A percentile compares a stretch with the other conserved stretches of the same genome.
Evolutionary conservation across 2,329 filamentous ascomycete genomes (phyloP).

Genomic region (Colletotrichum chrysophilum): DNA sequence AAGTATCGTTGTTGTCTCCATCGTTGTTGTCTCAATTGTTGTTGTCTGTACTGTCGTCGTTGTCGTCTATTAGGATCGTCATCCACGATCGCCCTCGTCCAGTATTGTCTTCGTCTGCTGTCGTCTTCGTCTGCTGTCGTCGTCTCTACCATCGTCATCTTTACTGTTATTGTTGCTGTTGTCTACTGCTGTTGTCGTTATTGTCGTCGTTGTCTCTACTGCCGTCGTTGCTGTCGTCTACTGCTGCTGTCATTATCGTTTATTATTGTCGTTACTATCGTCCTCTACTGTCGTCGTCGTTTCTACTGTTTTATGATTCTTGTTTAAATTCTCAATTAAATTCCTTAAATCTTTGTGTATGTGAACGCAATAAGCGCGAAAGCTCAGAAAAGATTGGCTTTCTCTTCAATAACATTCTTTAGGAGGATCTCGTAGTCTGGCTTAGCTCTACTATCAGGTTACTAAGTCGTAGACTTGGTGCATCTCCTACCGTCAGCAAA

Average conservation of each 20-base stretch:
- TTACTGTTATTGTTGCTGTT: neutral
- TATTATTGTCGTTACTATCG: neutral
- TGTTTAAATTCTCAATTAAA: neutral
- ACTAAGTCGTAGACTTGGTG: neutral
- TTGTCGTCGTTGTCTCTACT: too few species aligned
- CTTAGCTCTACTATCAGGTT: neutral
- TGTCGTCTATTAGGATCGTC: neutral
- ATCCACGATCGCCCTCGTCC: neutral
- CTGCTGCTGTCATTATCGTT: neutral
- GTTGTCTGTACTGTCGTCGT: too few species aligned
- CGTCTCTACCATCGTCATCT: neutral
- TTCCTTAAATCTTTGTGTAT: too few species aligned
- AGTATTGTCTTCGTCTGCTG: fast-evolving
- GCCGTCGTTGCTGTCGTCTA: neutral
- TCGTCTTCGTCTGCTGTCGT: fast-evolving
- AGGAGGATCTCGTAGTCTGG: neutral
- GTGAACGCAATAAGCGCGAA: too few species aligned
- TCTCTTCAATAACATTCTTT: neutral
- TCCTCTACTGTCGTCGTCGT: neutral
- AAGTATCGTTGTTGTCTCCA: too few species aligned
- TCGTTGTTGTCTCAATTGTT: too few species aligned
- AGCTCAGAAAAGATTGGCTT: neutral
- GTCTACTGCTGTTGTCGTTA: too few species aligned
- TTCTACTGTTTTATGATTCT: neutral
- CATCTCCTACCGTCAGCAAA: neutral